A percentile compares a stretch with the other conserved stretches of the same genome.
Evolutionary conservation across 2,329 filamentous ascomycete species (phyloP).

Genomic region (Phialemoniopsis sp.): DNA sequence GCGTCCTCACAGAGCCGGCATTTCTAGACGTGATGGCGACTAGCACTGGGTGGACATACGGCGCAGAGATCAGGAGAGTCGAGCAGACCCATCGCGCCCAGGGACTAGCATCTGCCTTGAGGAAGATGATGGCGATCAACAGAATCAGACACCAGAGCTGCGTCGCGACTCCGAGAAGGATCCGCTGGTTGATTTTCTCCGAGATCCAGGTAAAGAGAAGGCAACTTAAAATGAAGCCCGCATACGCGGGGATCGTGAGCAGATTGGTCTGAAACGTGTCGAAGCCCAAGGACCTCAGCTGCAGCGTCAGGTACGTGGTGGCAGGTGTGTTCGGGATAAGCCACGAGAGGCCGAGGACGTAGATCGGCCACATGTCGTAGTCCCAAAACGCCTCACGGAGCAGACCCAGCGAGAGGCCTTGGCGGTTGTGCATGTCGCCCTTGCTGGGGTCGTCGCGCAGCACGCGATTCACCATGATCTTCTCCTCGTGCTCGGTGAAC

Average conservation of each 20-base stretch:
- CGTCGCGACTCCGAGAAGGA: conserved; percentile 33
- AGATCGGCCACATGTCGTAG: conserved; percentile 12
- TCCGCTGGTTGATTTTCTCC: conserved; percentile 37
- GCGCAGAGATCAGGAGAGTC: conserved; percentile 39
- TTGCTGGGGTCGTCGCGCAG: conserved; percentile 53
- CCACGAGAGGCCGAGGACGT: conserved; percentile 8
- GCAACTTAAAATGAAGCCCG: neutral
- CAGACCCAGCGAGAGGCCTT: neutral
- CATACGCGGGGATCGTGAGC: conserved; percentile 7
- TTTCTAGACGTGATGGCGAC: conserved; percentile 60
- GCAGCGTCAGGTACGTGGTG: conserved; percentile 8
- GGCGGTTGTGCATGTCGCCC: conserved; percentile 54
- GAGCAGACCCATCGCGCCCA: conserved; percentile 44
- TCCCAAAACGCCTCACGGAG: conserved; percentile 7
- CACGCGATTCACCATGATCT: conserved; percentile 54
- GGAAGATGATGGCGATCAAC: too few species aligned
- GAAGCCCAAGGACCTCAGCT: conserved; percentile 8
- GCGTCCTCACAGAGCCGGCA: conserved; percentile 56
- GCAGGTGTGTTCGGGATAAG: conserved; percentile 6
- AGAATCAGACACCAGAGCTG: conserved; percentile 45
- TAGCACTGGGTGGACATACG: conserved; percentile 33
- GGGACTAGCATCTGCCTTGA: too few species aligned
- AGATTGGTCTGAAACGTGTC: conserved; percentile 10
- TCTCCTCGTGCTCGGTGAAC: conserved; percentile 47
- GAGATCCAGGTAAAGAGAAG: conserved; percentile 31